Conservation (phyloP, 495 filamentous ascomycete species). For the Penicillium nucicola region DNA sequence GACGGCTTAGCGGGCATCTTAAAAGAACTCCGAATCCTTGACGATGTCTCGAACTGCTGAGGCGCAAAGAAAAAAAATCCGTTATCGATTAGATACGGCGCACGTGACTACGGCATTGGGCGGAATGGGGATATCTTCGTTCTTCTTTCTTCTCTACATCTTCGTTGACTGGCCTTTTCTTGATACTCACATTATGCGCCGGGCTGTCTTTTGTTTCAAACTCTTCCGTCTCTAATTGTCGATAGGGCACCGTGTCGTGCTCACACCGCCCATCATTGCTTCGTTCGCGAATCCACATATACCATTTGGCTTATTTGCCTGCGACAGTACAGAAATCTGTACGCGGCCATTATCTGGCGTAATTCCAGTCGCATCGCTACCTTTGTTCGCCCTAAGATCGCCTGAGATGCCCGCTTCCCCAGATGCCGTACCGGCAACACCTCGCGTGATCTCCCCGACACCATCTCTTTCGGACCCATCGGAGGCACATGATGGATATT, state of each 20-base stretch:
- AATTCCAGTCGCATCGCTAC: slow-evolving; percentile 41
- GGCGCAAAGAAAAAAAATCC: slow-evolving; percentile 19
- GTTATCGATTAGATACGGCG: slow-evolving; percentile 31
- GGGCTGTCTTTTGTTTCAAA: neutral
- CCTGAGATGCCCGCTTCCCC: slow-evolving; percentile 44
- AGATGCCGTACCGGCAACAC: slow-evolving; percentile 56
- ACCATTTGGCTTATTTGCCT: slow-evolving; percentile 24
- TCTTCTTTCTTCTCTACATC: slow-evolving; percentile 26
- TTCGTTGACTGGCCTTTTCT: slow-evolving; percentile 12
- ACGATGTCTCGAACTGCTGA: neutral
- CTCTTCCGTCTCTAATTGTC: neutral
- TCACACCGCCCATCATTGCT: slow-evolving; percentile 24
- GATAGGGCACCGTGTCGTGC: slow-evolving; percentile 2
- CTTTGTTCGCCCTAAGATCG: slow-evolving; percentile 42
- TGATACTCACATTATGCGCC: slow-evolving; percentile 7
- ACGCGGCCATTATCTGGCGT: slow-evolving; percentile 51
- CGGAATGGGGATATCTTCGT: slow-evolving; percentile 21
- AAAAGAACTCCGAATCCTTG: neutral
- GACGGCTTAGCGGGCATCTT: slow-evolving; percentile 39
- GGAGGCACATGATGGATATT: slow-evolving; percentile 50
- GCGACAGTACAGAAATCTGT: slow-evolving; percentile 14
- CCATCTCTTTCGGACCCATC: slow-evolving; percentile 59
- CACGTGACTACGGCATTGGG: slow-evolving; percentile 25
- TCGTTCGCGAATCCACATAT: slow-evolving; percentile 16
- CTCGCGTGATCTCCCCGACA: slow-evolving; percentile 69